phyloP scores from a whole-genome alignment of 139 green algal genomes.

The Haematococcus sp. region DNA sequence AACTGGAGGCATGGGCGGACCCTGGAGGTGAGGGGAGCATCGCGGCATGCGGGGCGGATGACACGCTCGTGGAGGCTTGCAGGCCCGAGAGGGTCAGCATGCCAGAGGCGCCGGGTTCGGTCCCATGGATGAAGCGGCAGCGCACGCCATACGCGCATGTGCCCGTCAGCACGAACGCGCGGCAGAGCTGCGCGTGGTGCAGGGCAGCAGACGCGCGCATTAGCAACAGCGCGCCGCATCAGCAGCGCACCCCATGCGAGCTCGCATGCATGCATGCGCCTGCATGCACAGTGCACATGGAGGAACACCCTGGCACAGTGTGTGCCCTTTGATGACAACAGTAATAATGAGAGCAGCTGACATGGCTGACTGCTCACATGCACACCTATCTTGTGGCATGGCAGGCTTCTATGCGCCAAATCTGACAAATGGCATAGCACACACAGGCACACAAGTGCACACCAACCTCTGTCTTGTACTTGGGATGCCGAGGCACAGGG shows the following conservation, averaged over 20 bases:
- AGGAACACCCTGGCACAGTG: background rate
- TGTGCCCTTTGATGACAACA: background rate
- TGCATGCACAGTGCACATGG: no score
- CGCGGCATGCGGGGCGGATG: background rate
- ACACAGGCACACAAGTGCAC: no score
- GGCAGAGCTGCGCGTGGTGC: conserved; percentile 48
- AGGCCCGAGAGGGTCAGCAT: no score
- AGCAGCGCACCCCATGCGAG: no score
- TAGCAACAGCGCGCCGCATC: background rate
- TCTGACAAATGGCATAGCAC: no score
- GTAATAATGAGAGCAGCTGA: background rate
- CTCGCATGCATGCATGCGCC: no score
- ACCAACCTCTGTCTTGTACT: conserved; percentile 87
- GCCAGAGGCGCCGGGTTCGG: conserved; percentile 12
- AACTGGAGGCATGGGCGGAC: no score
- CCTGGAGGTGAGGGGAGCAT: no score
- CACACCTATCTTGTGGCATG: no score
- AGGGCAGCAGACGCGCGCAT: background rate
- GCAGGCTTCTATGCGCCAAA: no score
- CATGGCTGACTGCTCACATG: background rate
- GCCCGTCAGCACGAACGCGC: conserved; percentile 68
- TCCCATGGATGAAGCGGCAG: conserved; percentile 92
- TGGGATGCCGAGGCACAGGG: conserved; percentile 76
- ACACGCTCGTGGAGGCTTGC: background rate
- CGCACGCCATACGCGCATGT: conserved; percentile 83